Base-by-base conservation (phyloP, 1,284 basidiomycete species). In the Meripilus lineatus region DNA sequence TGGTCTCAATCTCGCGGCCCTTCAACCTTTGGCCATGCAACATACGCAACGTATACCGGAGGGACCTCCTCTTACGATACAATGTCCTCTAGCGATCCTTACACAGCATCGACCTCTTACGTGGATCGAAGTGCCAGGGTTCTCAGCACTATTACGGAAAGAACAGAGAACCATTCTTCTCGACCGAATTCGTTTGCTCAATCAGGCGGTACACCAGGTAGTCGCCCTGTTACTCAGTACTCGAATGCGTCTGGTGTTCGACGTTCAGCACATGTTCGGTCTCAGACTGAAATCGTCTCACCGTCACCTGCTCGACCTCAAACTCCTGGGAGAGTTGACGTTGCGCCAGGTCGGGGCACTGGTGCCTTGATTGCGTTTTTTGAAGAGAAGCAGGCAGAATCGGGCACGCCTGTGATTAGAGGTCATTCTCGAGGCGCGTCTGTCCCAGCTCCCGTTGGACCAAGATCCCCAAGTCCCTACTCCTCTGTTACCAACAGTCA, bases 361-460 rank as follows among this genome's bases (percentile, higher is more conserved):
- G 82, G 74, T 13, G 79, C 84, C 46, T 70, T 89, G 33, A 84
- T 85, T 34, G 84, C 86, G 0, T 77, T 82, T 33, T 89, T 88
- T 48, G 87, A 89, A 53, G 74, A 81, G 24, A 75, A 71, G 35
- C 67, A 65, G 8, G 59, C 61, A 2, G 49, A 52, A 0, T 48
- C 57, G 1, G 61, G 61, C 7, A 50, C 58, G 0, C 57, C 64
- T 4, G 57, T 49, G 35, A 32, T 55, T n/a, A 46, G 53, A 18
- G 54, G 69, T 11, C 79, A 82, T 56, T 61, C 71, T 13, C 71
- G 81, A 20, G 67, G 71, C 0, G 56, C 73, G 0, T n/a, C n/a
- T n/a, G n/a, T n/a, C n/a, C 82, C 82, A 15, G 69, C 72, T 17
- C 82, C 82, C 1, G 69, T 69, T 2, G 71, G 67, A 5, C 67